Evolutionary conservation across 2,329 filamentous ascomycete species (phyloP).

Genomic region (Trichoderma aggressivum): DNA sequence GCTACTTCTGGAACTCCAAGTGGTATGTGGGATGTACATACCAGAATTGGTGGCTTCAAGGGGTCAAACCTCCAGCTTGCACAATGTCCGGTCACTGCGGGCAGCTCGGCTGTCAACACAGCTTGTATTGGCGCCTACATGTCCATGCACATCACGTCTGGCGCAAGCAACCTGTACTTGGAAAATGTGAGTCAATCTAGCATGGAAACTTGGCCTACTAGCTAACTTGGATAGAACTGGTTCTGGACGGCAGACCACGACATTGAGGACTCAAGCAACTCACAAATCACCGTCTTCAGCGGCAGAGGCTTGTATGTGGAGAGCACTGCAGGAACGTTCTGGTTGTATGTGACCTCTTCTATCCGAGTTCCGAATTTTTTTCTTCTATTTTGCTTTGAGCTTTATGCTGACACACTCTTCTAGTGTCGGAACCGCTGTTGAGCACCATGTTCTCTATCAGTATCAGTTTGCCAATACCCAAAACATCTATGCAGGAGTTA

Average conservation of each 20-base stretch:
- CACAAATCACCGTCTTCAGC: slow-evolving; percentile 33
- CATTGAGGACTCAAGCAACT: slow-evolving; percentile 1
- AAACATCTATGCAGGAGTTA: slow-evolving; percentile 55
- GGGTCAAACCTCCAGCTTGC: slow-evolving; percentile 9
- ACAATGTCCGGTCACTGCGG: background rate
- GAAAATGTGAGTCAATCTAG: background rate
- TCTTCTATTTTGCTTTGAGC: background rate
- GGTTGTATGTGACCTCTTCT: background rate
- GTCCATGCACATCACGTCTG: slow-evolving; percentile 1
- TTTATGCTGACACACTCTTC: background rate
- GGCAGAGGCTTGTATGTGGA: slow-evolving; percentile 36
- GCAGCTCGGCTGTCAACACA: background rate
- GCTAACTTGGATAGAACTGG: slow-evolving; percentile 2
- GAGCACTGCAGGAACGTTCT: slow-evolving; percentile 17
- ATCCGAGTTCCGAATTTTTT: background rate
- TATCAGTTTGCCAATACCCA: slow-evolving; percentile 44
- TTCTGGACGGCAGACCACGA: slow-evolving; percentile 7
- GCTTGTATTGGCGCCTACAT: slow-evolving; percentile 2
- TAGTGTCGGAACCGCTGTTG: slow-evolving; percentile 30
- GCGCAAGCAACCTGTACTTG: slow-evolving; percentile 6
- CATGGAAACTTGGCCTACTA: background rate
- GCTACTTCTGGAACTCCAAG: background rate
- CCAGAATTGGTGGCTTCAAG: slow-evolving; percentile 6
- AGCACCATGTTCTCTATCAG: slow-evolving; percentile 51
- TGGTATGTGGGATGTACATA: slow-evolving; percentile 7